Base-by-base conservation (phyloP, 768 basidiomycete genomes). In the Phaffia australis region DNA sequence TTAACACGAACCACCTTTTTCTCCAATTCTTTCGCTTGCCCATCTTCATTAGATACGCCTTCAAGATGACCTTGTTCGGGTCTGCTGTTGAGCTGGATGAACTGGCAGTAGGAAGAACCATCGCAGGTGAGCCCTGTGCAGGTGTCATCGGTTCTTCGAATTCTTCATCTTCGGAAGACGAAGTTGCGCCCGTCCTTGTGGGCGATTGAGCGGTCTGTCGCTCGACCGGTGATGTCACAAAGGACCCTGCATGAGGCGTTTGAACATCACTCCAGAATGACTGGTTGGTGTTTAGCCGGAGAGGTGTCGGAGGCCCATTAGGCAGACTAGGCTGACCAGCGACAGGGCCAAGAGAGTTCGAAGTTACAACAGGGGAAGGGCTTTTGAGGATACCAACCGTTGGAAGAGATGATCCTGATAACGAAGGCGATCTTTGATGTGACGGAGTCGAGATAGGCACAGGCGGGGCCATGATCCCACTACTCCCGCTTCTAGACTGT, bases 1-100 rank as follows among this genome's bases (percentile, higher is more conserved):
- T 90, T n/a, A 99, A 79, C 48, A 89, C 85, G 72, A 99, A 98
- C 94, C 93, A 98, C 32, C 95, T 79, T 77, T 99, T 98, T 65
- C 91, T 82, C 95, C 95, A 99, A 71, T 84, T 89, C 72, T 88
- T 86, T 73, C 94, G 83, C 71, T 93, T 90, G 30, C 90, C 92
- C 76, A 90, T 92, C 74, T 98, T 98, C 88, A 93, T 91, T 69
- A 99, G 80, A 76, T 98, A 99, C 1, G 92, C 91, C 23, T 85
- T 84, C 4, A 94, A 75, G 49, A 99, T 85, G 49, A 85, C 79
- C 78, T 92, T 93, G n/a, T 83, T 79, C 23, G 82, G 81, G 70
- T 89, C 88, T 50, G 21, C 47, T 25, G 50, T 49, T 42, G 25
- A 14, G 50, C 25, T 19, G 19, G 35, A 8, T 32, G 58, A 23